These are phyloP conservation scores for Cytospora chrysosperma DNA, from an alignment of 2,329 filamentous ascomycete species.

Conservation along the genomic window DNA sequence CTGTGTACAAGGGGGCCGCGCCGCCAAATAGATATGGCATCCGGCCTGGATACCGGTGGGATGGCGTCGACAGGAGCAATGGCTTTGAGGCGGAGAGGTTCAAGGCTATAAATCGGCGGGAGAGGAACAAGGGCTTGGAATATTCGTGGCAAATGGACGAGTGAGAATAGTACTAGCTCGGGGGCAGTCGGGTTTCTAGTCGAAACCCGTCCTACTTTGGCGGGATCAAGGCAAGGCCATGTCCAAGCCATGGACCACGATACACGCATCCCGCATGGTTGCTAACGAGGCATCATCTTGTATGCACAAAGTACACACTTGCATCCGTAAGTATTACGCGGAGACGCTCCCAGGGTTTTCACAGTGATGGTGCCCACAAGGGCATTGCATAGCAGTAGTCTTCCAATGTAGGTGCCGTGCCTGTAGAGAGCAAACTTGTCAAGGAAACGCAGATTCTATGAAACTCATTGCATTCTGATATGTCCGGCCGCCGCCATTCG, in stretches of 20 bases:
- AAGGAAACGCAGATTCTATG: neutral
- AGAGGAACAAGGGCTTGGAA: conserved; percentile 74
- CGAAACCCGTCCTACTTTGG: no score
- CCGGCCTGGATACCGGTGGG: conserved; percentile 88
- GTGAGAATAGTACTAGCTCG: conserved; percentile 40
- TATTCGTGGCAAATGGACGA: conserved; percentile 98
- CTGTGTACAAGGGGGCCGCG: conserved; percentile 69
- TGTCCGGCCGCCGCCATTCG: neutral
- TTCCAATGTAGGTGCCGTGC: neutral
- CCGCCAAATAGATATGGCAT: conserved; percentile 94
- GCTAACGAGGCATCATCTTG: neutral
- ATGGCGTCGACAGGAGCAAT: conserved; percentile 91
- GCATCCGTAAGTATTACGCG: neutral
- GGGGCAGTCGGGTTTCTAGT: neutral
- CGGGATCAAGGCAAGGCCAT: no score
- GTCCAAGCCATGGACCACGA: neutral
- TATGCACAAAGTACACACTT: no score
- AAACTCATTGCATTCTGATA: neutral
- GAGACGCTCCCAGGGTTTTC: no score
- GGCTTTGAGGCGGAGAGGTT: conserved; percentile 95
- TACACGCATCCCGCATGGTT: neutral
- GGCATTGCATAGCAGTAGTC: neutral
- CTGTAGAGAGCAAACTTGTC: neutral
- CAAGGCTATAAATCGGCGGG: conserved; percentile 75
- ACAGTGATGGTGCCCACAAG: neutral